Percentiles rank a stretch among this genome's conserved stretches.
Conservation (phyloP, 129 eudicot genomes). For the Deinandra increscens region DNA sequence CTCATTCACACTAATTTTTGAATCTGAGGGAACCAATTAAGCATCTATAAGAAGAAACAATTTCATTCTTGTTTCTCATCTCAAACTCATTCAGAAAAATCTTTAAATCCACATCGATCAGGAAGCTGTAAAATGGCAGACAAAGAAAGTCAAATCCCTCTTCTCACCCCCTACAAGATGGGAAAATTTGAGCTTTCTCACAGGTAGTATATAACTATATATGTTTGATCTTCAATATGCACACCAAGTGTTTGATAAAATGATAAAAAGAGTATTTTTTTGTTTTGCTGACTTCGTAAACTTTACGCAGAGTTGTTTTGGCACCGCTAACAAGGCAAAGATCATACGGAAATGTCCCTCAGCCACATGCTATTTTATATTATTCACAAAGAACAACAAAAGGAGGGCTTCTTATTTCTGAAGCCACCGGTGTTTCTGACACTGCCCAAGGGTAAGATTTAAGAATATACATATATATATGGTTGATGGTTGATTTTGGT, state of each 20-base stretch:
- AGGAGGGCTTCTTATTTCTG: slow-evolving; percentile 22
- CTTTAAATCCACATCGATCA: background rate
- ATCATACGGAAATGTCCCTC: slow-evolving; percentile 35
- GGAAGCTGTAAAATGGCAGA: slow-evolving; percentile 4
- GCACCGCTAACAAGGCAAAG: slow-evolving; percentile 44
- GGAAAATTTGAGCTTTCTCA: slow-evolving; percentile 50
- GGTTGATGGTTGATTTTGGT: background rate
- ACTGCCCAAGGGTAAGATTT: slow-evolving; percentile 44
- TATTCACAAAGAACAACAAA: slow-evolving; percentile 42
- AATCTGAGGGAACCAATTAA: too few relatives aligned
- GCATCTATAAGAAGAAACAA: slow-evolving; percentile 18
- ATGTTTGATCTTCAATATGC: background rate
- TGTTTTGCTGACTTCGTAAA: background rate
- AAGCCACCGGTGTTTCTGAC: slow-evolving; percentile 42
- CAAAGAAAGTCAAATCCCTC: slow-evolving; percentile 21
- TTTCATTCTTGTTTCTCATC: background rate
- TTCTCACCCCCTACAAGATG: slow-evolving; percentile 42
- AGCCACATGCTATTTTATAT: slow-evolving; percentile 39
- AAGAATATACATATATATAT: background rate
- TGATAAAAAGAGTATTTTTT: too few relatives aligned
- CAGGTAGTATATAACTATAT: slow-evolving; percentile 22
- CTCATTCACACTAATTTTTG: too few relatives aligned
- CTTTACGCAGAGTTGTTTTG: slow-evolving; percentile 34
- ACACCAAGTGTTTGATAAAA: too few relatives aligned
- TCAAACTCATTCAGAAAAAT: background rate